Base-by-base conservation (phyloP, 495 filamentous ascomycete species). In the Saxophila tyrrhenica region DNA sequence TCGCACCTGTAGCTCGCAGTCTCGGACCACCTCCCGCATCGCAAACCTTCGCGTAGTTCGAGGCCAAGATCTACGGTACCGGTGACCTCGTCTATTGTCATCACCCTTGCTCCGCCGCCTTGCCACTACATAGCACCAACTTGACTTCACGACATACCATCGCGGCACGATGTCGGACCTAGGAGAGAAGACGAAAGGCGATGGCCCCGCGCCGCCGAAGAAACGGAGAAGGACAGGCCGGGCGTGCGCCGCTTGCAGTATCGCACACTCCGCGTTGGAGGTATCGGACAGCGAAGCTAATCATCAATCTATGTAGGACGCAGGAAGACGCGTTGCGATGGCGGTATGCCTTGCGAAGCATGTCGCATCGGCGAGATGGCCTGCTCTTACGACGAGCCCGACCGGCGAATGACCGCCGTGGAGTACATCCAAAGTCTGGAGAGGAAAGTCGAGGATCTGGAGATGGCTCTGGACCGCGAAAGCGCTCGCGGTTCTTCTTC, bases 381-480 rank as follows among this genome's bases (percentile, higher is more conserved):
- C 3, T 59, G 56, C 25, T 39, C 44, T 2, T 59, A 59, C 22
- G 51, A 50, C 21, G 50, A 49, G 13, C 48, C 48, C 16, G 51
- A 50, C 32, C 49, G 56, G 7, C 50, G 56, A 16, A 54, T 54
- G 51, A 59, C 51, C 16, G 45, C 56, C 13, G 44, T 52, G 3
- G 51, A 54, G 45, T 59, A 59, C 46, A 59, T 59, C 20, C 45
- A 50, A 51, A 43, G 25, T 7, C 41, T 59, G 16, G 56, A 59
- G 51, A 43, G 25, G 51, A 59, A 59, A 25, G 56, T 59, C 23
- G 49, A 42, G n/a, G 51, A 13, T 11, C 25, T 43, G 21, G 22
- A 10, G 11, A 9, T 1, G 5, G 7, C 13, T 13, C 13, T 35
- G 29, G 29, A 35, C 29, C 7, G 29, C 13, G 29, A 35, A 5